Base-by-base conservation (phyloP, 257 asterid species). In the Coffea eugenioides region DNA sequence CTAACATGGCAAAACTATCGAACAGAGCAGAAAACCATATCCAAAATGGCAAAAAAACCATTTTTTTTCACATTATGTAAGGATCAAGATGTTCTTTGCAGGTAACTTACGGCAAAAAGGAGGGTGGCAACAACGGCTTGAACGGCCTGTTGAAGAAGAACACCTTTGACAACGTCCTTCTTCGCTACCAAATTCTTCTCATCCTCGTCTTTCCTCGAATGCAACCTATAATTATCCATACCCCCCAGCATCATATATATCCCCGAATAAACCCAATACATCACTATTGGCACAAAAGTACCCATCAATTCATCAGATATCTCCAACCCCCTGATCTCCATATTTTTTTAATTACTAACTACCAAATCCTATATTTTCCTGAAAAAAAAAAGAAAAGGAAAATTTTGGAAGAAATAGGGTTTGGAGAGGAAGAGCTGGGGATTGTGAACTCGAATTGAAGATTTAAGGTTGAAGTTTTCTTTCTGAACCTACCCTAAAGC, bases 261-360 rank as follows among this genome's bases (percentile, higher is more conserved):
- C 77, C 99, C 99, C 3, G 99, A 95, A 84, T 95, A 95, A 5
- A 84, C 21, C 99, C 99, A 95, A 87, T 95, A 95, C 57, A 92
- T 85, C 67, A 88, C 71, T 51, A 95, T 90, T 49, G 99, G 99
- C 69, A 80, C 82, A 82, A 95, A 71, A 4, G 98, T 91, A 21
- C 98, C 98, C 88, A 95, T 73, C 51, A 93, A 57, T 78, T 95
- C 99, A 82, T 95, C 99, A 6, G 99, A 93, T 13, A 94, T 66
- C 3, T 79, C 74, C 34, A 82, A 80, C 83, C 80, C 88, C 81
- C 27, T 78, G 68, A 83, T 46, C 89, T 83, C 85, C 87, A 87
- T 85, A 76, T 34, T 82, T 51, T 34, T 82, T 51, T 74, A 7
- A 25, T 45, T 10, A 36, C 59, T 80, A 15, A 66, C 27, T 66